Evolutionary conservation across 164 flowering plant species (phyloP).

Genomic region (Piper betle): DNA sequence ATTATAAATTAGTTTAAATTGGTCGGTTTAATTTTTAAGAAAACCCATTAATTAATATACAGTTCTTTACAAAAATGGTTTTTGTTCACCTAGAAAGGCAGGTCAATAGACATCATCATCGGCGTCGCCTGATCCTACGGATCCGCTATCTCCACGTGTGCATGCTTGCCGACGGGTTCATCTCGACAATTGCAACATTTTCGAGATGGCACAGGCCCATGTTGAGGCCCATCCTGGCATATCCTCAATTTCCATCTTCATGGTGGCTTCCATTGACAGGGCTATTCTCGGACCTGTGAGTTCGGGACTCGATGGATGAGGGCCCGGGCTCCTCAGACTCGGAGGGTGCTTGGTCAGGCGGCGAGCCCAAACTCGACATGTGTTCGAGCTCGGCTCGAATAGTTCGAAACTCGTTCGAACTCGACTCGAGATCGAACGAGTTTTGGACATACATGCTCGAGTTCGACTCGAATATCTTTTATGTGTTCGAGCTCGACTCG

Average conservation of each 20-base stretch:
- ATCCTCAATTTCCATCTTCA: neutral
- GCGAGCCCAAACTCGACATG: no score
- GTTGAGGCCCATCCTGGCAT: conserved; percentile 3
- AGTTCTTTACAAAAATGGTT: no score
- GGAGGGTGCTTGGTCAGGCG: no score
- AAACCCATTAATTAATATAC: no score
- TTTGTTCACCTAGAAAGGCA: conserved; percentile 4
- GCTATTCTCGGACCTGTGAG: neutral
- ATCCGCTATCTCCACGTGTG: neutral
- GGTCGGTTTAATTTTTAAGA: no score
- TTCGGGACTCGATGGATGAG: neutral
- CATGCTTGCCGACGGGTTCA: neutral
- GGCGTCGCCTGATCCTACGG: conserved; percentile 7
- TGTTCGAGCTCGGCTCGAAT: no score
- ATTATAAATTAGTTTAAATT: no score
- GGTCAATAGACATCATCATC: conserved; percentile 9
- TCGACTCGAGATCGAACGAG: no score
- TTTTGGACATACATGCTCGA: no score
- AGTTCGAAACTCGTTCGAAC: no score
- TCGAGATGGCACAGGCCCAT: conserved; percentile 23
- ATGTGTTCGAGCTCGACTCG: no score
- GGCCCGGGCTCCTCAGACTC: neutral
- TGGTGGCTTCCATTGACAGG: neutral
- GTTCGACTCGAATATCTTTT: no score
- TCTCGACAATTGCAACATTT: conserved; percentile 31